Conservation (phyloP, 1,284 basidiomycete species). For the Rhodotorula glutinis region DNA sequence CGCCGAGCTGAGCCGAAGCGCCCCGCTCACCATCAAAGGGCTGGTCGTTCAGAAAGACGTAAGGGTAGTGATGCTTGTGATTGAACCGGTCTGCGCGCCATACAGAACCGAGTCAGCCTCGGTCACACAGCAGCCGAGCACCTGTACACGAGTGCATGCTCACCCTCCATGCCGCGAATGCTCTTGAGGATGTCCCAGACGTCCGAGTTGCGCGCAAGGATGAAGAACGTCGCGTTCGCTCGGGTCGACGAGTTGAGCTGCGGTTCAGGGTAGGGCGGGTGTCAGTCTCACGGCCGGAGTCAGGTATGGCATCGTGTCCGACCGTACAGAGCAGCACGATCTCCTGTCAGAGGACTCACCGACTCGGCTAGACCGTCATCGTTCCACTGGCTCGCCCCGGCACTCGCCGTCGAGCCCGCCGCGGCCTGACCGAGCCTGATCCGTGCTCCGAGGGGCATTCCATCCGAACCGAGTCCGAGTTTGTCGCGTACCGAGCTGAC, state of each 20-base stretch:
- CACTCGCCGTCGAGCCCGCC: background rate
- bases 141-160: background rate
- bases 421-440: background rate
- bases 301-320: too few species aligned
- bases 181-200: slow-evolving; percentile 61
- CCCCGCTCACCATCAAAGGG: slow-evolving; percentile 44
- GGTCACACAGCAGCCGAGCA: too few species aligned
- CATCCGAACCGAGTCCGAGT: slow-evolving; percentile 11
- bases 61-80: slow-evolving; percentile 28
- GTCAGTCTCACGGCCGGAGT: background rate
- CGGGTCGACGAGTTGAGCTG: slow-evolving; percentile 9
- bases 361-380: too few species aligned
- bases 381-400: background rate
- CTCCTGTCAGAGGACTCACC: too few species aligned
- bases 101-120: background rate
- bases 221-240: slow-evolving; percentile 40
- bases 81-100: slow-evolving; percentile 4
- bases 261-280: background rate
- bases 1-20: slow-evolving; percentile 23
- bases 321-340: too few species aligned
- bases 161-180: slow-evolving; percentile 36
- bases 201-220: slow-evolving; percentile 80
- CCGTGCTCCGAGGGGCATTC: background rate
- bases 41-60: slow-evolving; percentile 50
- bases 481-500: background rate